phyloP scores from a whole-genome alignment of 2,329 filamentous ascomycete genomes.

The Aureobasidium vineae region DNA sequence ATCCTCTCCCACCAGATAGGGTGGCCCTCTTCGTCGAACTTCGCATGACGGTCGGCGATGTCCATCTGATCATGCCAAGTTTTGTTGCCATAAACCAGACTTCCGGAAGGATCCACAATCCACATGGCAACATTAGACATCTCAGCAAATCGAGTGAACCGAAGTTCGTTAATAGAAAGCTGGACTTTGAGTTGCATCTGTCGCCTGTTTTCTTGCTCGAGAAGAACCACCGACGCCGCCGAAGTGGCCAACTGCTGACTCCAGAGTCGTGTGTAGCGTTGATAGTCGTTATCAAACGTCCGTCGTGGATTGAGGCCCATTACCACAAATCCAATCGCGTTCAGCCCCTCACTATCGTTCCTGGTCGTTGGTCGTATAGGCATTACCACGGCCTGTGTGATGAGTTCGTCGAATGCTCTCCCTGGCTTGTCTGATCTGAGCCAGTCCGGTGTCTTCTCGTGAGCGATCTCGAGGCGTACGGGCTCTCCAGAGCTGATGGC shows the following conservation, averaged over 20 bases:
- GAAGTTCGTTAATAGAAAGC: slow-evolving; percentile 32
- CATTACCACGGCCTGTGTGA: slow-evolving; percentile 35
- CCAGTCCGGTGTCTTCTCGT: slow-evolving; percentile 16
- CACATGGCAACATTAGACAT: slow-evolving; percentile 38
- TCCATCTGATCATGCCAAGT: slow-evolving; percentile 21
- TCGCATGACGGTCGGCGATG: background rate
- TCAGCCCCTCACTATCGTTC: slow-evolving; percentile 28
- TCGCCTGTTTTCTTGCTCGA: slow-evolving; percentile 40
- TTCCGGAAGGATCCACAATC: slow-evolving; percentile 2
- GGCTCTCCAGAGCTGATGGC: slow-evolving; percentile 19
- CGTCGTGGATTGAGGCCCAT: slow-evolving; percentile 39
- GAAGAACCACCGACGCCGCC: slow-evolving; percentile 36
- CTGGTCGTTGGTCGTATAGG: slow-evolving; percentile 38
- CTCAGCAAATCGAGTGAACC: slow-evolving; percentile 40
- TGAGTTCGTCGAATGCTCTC: slow-evolving; percentile 37
- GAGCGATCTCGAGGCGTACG: background rate
- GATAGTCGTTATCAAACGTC: slow-evolving; percentile 39
- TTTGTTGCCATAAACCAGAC: slow-evolving; percentile 20
- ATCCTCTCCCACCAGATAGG: background rate
- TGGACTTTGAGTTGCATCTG: slow-evolving; percentile 25
- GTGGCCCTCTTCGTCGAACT: background rate
- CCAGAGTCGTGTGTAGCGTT: slow-evolving; percentile 37
- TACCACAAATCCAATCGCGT: slow-evolving; percentile 38
- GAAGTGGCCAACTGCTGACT: slow-evolving; percentile 38
- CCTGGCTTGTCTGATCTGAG: background rate